Evolutionary conservation across 306 rosid genomes (phyloP), one percentile per base, ranked within the genome.

Genomic region (Vigna radiata): DNA sequence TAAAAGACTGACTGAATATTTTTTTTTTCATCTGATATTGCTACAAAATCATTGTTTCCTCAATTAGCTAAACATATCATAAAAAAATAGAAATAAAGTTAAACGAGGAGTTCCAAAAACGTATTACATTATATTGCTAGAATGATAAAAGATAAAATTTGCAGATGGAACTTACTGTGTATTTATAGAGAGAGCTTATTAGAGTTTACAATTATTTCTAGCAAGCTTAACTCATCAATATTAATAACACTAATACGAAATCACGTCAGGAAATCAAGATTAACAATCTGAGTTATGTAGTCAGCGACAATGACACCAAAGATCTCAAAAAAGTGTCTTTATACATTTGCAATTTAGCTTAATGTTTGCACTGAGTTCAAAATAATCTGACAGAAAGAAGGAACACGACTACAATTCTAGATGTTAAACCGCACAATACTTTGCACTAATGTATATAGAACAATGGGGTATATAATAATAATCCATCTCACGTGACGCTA

Each of bases 401-500:
- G 60, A 25, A 62, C 1, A 23, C 48, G 53, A 54, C 27, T 46
- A 36, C 53, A 83, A 77, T 25, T 41, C 5, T 60, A 76, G 75
- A 39, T 43, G 77, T 31, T 63, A 18, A 50, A 72, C 21, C 72
- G n/a, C 50, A 31, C 33, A 75, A 49, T 29, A 53, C 70, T 61
- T 63, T 39, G 73, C 62, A 76, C 55, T 31, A 80, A 79, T 48
- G 64, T 14, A 62, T 37, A 73, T 58, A 68, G 63, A 73, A 74
- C 21, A 62, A 53, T 77, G 3, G 73, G 66, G 80, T 67, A 80
- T 41, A 9, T 41, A 41, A 41, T 68, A 59, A 64, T 65, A 55
- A 75, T 74, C 68, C 81, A 70, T 54, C 63, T 70, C 56, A 71
- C 2, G 55, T 44, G 46, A 70, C 70, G 21, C 78, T 64, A 77